A percentile compares a stretch with the other conserved stretches of the same genome.
Evolutionary conservation across 1,284 basidiomycete species (phyloP).

Genomic region (Ustilago trichophora): DNA sequence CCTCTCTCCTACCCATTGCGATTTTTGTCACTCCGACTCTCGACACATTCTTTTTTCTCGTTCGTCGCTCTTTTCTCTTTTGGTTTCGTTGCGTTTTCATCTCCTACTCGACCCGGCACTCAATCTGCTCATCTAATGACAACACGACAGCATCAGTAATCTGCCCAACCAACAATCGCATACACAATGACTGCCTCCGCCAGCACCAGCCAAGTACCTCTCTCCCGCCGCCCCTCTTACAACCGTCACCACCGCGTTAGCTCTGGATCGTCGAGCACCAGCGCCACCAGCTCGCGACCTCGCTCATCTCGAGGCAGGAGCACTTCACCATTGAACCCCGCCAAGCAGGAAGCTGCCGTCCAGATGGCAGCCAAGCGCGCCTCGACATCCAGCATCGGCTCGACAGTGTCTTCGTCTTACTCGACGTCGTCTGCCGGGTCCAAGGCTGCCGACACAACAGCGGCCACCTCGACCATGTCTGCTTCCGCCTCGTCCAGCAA

Average conservation of each 20-base stretch:
- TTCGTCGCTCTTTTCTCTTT: background rate
- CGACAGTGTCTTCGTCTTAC: constrained; percentile 24
- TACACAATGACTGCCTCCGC: constrained; percentile 34
- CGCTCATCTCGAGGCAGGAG: constrained; percentile 37
- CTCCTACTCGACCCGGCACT: background rate
- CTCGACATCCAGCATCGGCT: constrained; percentile 28
- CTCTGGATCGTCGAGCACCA: constrained; percentile 33
- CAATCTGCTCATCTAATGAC: constrained; percentile 6
- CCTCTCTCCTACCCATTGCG: background rate
- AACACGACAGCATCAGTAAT: constrained; percentile 14
- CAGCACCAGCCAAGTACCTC: constrained; percentile 19
- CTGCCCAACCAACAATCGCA: background rate
- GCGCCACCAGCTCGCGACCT: constrained; percentile 26
- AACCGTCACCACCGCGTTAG: constrained; percentile 26
- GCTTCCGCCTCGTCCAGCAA: constrained; percentile 21
- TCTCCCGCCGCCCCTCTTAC: constrained; percentile 34
- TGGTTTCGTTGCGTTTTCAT: background rate
- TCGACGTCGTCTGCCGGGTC: constrained; percentile 24
- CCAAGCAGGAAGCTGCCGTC: constrained; percentile 40
- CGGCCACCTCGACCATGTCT: constrained; percentile 32
- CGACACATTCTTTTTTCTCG: constrained; percentile 18
- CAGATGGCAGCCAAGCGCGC: constrained; percentile 45
- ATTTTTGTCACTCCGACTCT: background rate
- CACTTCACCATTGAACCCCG: constrained; percentile 35
- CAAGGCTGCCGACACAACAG: constrained; percentile 36